Base-by-base conservation (phyloP, 2,329 filamentous ascomycete genomes). In the Fusarium lyarnte region DNA sequence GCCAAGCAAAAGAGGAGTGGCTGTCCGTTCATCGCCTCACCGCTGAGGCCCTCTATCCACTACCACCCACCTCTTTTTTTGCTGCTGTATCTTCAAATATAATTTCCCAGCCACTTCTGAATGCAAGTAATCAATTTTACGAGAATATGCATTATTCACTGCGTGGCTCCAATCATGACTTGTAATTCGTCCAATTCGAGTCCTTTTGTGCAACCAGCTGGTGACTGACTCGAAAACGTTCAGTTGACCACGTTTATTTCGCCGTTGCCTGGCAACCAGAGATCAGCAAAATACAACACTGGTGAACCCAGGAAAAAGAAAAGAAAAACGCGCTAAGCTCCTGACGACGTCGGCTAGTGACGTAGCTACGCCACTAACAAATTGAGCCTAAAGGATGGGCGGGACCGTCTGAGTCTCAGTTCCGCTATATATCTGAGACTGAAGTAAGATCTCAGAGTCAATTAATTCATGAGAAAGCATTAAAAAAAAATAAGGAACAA, bases 291-390 rank as follows among this genome's bases (percentile, higher is more conserved):
- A 45, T 25, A 53, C 23, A 42, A 39, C 55, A 47, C 14, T 53
- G 31, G 8, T 25, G 51, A 47, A 35, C 42, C 43, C 41, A 47
- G n/a, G 23, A 49, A 53, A 64, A 57, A 49, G 46, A 51, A 41
- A 51, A 39, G 53, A 33, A 55, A 54, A n/a, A 45, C 62, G 51
- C 65, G 69, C 74, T 70, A 74, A 72, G 39, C 66, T 59, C 39
- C 51, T 65, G 57, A 62, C 74, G 55, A 63, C 58, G 58, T 63
- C 67, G 72, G 75, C 76, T 70, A 75, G 76, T 78, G 76, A 78
- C 76, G 76, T 78, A 78, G 74, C 68, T 55, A 42, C 42, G 41
- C 69, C 58, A 69, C 69, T 57, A 51, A 31, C 29, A 51, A 14
- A 21, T 38, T 31, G 43, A 58, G 38, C 42, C 49, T 58, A 52